Conservation (phyloP, 805 yeast species). For the Saturnispora bothae region DNA sequence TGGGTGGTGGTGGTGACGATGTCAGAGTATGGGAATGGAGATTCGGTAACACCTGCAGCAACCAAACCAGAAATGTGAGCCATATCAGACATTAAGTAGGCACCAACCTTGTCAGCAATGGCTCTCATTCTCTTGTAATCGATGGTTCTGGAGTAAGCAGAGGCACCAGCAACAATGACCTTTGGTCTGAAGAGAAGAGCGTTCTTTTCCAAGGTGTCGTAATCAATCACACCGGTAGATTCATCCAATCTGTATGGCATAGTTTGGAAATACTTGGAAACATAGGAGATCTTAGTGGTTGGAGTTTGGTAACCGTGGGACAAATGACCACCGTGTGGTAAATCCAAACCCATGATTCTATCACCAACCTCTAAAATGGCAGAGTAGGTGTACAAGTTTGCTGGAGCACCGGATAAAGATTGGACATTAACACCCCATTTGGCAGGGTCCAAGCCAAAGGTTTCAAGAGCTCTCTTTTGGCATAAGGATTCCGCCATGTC, state of each 20-base stretch:
- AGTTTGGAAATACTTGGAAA: conserved; percentile 93
- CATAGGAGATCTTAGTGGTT: conserved; percentile 85
- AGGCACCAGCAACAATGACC: conserved; percentile 94
- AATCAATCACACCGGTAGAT: conserved; percentile 90
- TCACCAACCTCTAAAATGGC: conserved; percentile 94
- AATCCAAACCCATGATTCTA: conserved; percentile 93
- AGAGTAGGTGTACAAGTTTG: conserved; percentile 92
- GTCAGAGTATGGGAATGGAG: conserved; percentile 96
- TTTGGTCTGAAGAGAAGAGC: conserved; percentile 93
- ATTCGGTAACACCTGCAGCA: conserved; percentile 90
- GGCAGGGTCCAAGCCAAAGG: conserved; percentile 68
- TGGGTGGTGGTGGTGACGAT: conserved; percentile 98
- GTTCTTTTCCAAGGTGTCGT: conserved; percentile 85
- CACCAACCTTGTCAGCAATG: conserved; percentile 96
- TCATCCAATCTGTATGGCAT: conserved; percentile 96
- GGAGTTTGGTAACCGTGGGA: conserved; percentile 98
- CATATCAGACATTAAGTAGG: conserved; percentile 94
- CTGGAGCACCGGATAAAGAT: conserved; percentile 94
- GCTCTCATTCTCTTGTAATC: conserved; percentile 95
- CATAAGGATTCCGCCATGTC: conserved; percentile 89
- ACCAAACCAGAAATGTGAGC: conserved; percentile 96
- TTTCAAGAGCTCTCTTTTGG: conserved; percentile 88
- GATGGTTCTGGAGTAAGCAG: conserved; percentile 93
- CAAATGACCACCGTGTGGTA: conserved; percentile 98
- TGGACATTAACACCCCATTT: conserved; percentile 98